Percentiles rank a stretch among this genome's conserved stretches.
phyloP scores from a whole-genome alignment of 257 asterid genomes.

The Nicotiana benthamiana region DNA sequence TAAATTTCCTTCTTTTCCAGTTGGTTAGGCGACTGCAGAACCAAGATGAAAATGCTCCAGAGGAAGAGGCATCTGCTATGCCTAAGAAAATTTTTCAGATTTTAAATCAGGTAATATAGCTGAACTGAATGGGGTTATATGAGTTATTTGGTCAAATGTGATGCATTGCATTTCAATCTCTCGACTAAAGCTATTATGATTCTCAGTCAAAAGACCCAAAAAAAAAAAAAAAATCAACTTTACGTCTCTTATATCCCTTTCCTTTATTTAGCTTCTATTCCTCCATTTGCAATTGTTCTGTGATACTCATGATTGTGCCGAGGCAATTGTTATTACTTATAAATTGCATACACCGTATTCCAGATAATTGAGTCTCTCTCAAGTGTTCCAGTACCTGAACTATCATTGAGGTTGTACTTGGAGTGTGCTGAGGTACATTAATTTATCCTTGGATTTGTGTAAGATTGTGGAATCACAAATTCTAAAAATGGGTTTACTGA shows the following conservation, averaged over 20 bases:
- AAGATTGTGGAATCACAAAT: background rate
- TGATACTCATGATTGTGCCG: background rate
- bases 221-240: background rate
- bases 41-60: constrained; percentile 53
- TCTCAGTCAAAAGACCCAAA: background rate
- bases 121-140: constrained; percentile 8
- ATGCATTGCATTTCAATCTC: background rate
- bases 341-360: constrained; percentile 20
- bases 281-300: background rate
- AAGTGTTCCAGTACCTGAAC: constrained; percentile 81
- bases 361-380: constrained; percentile 81
- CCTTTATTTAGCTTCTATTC: background rate
- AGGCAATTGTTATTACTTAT: background rate
- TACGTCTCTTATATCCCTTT: background rate
- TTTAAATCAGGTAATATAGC: constrained; percentile 54
- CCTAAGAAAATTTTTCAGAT: constrained; percentile 83
- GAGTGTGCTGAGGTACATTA: constrained; percentile 93
- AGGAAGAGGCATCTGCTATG: constrained; percentile 60
- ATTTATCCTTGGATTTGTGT: constrained; percentile 7
- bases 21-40: constrained; percentile 74
- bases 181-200: background rate
- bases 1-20: constrained; percentile 31
- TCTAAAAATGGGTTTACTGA: constrained; percentile 1
- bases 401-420: constrained; percentile 73
- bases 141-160: background rate